Evolutionary conservation across 768 basidiomycete genomes (phyloP).

Genomic region (Trametes cubensis): DNA sequence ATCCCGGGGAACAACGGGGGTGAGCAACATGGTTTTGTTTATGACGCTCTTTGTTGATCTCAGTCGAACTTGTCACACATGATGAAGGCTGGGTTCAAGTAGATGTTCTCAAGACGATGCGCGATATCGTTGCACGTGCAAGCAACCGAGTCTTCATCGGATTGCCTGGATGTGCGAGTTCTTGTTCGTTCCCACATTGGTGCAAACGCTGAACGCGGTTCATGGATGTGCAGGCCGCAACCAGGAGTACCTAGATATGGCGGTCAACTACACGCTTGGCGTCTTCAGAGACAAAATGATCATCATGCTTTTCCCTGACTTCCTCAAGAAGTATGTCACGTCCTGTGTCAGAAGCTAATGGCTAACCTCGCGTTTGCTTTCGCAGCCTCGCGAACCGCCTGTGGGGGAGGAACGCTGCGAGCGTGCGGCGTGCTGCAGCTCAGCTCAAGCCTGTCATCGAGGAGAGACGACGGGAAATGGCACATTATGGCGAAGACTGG

Average conservation of each 20-base stretch:
- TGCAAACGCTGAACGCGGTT: not conserved
- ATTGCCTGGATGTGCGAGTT: slow-evolving; percentile 33
- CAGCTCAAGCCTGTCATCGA: slow-evolving; percentile 37
- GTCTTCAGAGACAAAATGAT: slow-evolving; percentile 32
- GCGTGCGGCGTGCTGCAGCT: slow-evolving; percentile 12
- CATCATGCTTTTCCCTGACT: slow-evolving; percentile 36
- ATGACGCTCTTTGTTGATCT: not conserved
- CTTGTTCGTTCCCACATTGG: not conserved
- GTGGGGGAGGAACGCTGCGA: too few relatives aligned
- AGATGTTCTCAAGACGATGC: slow-evolving; percentile 23
- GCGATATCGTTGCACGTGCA: slow-evolving; percentile 32
- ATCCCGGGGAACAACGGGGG: slow-evolving; percentile 29
- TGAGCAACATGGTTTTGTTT: not conserved
- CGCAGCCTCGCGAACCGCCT: too few relatives aligned
- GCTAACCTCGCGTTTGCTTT: too few relatives aligned
- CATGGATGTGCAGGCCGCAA: slow-evolving; percentile 43
- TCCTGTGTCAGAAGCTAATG: too few relatives aligned
- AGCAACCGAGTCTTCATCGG: slow-evolving; percentile 41
- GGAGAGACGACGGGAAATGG: slow-evolving; percentile 30
- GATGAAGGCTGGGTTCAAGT: slow-evolving; percentile 31
- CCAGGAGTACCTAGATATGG: slow-evolving; percentile 39
- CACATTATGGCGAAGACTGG: slow-evolving; percentile 34
- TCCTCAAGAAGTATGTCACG: slow-evolving; percentile 35
- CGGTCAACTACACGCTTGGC: slow-evolving; percentile 35
- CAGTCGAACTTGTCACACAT: not conserved